A percentile compares a stretch with the other conserved stretches of the same genome.
phyloP scores from a whole-genome alignment of 768 basidiomycete species.

The Boletellus ananas region DNA sequence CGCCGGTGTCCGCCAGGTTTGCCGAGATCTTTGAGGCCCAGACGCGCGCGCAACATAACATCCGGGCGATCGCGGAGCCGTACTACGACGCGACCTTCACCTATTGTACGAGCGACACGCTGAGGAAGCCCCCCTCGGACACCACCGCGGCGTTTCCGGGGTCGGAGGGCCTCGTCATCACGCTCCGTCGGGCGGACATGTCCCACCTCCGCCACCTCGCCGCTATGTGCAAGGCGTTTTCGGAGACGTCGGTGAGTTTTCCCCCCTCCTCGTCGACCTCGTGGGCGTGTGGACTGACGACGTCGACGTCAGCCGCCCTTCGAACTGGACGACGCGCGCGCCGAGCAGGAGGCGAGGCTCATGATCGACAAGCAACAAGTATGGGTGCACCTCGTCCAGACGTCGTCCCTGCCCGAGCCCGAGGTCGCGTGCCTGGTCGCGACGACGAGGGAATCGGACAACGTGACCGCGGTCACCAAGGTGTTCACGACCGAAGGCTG shows the following conservation, averaged over 20 bases:
- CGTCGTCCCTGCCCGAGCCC: constrained; percentile 6
- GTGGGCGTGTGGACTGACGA: background rate
- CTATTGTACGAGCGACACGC: constrained; percentile 46
- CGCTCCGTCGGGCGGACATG: constrained; percentile 32
- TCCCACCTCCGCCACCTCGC: constrained; percentile 36
- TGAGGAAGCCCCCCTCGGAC: constrained; percentile 18
- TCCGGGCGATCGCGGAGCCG: constrained; percentile 33
- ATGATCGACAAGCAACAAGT: constrained; percentile 46
- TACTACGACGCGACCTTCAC: constrained; percentile 65
- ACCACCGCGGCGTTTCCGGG: background rate
- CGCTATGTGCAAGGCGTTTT: constrained; percentile 51
- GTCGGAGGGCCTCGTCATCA: constrained; percentile 16
- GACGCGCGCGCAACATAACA: background rate
- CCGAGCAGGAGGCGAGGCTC: constrained; percentile 46
- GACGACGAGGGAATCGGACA: constrained; percentile 55
- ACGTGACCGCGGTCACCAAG: constrained; percentile 62
- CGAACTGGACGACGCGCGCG: constrained; percentile 38
- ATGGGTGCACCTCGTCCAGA: constrained; percentile 55
- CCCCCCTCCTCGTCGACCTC: background rate
- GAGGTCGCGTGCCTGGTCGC: constrained; percentile 66
- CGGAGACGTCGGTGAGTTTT: constrained; percentile 51
- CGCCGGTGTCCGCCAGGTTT: constrained; percentile 45
- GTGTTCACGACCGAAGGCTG: constrained; percentile 56
- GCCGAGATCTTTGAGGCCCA: constrained; percentile 42
- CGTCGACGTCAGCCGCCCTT: constrained; percentile 49